Evolutionary conservation across 2,329 filamentous ascomycete genomes (phyloP), one percentile per base, ranked within the genome.

Genomic region (Alternaria brassicae): DNA sequence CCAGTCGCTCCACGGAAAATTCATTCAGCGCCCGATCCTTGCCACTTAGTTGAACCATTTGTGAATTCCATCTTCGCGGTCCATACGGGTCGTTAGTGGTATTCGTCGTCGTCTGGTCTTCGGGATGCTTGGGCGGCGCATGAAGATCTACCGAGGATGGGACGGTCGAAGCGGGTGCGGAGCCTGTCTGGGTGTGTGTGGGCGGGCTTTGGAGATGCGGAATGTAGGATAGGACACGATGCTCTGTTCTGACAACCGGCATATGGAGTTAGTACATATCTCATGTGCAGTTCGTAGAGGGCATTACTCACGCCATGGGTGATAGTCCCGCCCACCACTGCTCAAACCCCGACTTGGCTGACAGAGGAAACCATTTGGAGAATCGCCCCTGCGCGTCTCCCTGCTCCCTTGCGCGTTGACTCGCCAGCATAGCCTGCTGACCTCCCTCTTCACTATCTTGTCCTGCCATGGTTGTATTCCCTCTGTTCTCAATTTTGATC

Each of bases 11-110:
- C 2, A 99, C 87, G 1, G 91, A 93, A 77, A 97, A 95, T 74
- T 99, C 95, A 74, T 99, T 98, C 62, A 99, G 78, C 3, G 89
- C 91, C 49, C 95, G 88, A 75, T 96, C 88, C 77, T 93, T 95
- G 53, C 95, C 95, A 15, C 89, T 88, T 56, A 99, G 83, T 63
- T 89, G 81, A 10, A 99, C 91, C 83, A 97, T 89, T 60, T 90
- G 89, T 32, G 92, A 93, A 64, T 89, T 87, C 93, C 95, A 98
- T 76, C 89, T 84, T 63, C 95, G 87, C 23, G 91, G 91, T 9
- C 95, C 95, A 69, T 92, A 89, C 0, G 93, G 93, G 70, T 98
- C 93, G 51, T 84, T 85, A 36, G 76, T 59, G 34, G 72, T 70
- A 70, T 74, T 80, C 4, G 83, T 84, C 2, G 82, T 83, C 4